Conservation (phyloP, 1,139 yeast genomes). For the Kluyveromyces marxianus region DNA sequence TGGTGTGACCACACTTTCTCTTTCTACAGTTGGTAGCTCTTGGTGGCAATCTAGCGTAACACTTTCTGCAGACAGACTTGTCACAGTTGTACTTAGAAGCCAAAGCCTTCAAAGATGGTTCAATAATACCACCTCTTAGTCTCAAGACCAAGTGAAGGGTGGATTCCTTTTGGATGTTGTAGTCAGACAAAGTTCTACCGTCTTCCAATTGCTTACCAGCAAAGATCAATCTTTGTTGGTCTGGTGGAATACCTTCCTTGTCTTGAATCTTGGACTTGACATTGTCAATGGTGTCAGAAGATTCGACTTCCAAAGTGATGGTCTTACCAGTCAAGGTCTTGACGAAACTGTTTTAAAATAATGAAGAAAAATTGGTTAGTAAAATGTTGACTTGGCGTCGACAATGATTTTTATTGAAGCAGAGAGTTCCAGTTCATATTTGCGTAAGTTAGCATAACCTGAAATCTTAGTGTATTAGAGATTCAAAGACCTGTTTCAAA, state of each 20-base stretch:
- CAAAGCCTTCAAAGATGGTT: conserved; percentile 98
- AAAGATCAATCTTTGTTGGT: conserved; percentile 87
- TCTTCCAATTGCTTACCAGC: conserved; percentile 95
- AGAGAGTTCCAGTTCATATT: too few species aligned
- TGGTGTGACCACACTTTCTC: conserved; percentile 99
- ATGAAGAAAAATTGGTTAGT: conserved; percentile 13
- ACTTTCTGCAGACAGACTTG: conserved; percentile 97
- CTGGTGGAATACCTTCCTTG: conserved; percentile 94
- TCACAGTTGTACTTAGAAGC: conserved; percentile 99
- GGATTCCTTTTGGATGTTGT: conserved; percentile 93
- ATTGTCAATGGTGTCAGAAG: conserved; percentile 90
- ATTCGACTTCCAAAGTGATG: conserved; percentile 90
- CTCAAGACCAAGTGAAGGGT: conserved; percentile 82
- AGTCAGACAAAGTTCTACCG: conserved; percentile 87
- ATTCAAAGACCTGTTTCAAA: too few species aligned
- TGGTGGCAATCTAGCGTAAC: conserved; percentile 99
- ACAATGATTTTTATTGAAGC: too few species aligned
- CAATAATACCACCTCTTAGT: conserved; percentile 96
- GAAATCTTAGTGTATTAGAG: too few species aligned
- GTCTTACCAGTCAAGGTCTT: conserved; percentile 86
- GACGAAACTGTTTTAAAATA: conserved; percentile 50
- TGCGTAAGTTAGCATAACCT: too few species aligned
- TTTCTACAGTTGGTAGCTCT: conserved; percentile 99
- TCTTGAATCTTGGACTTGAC: conserved; percentile 91
- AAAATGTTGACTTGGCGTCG: not conserved